phyloP scores from a whole-genome alignment of 805 yeast species.

The Scheffersomyces amazonensis region DNA sequence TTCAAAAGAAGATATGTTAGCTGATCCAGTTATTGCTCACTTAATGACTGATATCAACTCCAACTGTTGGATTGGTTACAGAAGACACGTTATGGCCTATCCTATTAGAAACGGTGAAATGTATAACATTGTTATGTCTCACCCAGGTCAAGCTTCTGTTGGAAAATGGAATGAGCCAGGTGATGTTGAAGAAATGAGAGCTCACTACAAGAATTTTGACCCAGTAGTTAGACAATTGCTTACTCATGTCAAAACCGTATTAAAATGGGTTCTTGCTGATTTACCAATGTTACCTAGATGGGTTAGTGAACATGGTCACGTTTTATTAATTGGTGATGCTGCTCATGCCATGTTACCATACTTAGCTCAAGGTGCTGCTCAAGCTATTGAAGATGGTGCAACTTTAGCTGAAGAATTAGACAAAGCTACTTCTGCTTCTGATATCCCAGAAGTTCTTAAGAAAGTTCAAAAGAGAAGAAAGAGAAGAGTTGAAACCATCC shows the following conservation, averaged over 20 bases:
- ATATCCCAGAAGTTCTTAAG: constrained; percentile 6
- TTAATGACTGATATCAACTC: constrained; percentile 13
- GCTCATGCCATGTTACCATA: constrained; percentile 23
- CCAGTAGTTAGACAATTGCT: constrained; percentile 12
- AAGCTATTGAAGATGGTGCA: constrained; percentile 20
- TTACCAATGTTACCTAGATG: constrained; percentile 13
- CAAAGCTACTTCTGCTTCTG: background rate
- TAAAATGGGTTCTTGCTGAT: constrained; percentile 15
- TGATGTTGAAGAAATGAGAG: constrained; percentile 9
- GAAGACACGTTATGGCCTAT: constrained; percentile 14
- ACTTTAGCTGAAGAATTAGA: constrained; percentile 13
- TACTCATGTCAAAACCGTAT: constrained; percentile 12
- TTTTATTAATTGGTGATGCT: constrained; percentile 20
- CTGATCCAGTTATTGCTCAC: constrained; percentile 11
- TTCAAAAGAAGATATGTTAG: constrained; percentile 11
- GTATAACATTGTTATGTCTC: constrained; percentile 12
- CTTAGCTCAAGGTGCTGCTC: constrained; percentile 19
- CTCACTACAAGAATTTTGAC: constrained; percentile 8
- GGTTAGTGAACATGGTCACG: constrained; percentile 12
- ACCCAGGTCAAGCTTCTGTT: constrained; percentile 11
- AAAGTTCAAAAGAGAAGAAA: constrained; percentile 8
- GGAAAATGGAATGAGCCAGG: constrained; percentile 15
- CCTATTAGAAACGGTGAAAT: constrained; percentile 13
- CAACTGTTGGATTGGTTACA: constrained; percentile 15
- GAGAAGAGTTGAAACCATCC: constrained; percentile 10